Evolutionary conservation across 2,329 filamentous ascomycete genomes (phyloP).

Genomic region (Trichoderma sp.): DNA sequence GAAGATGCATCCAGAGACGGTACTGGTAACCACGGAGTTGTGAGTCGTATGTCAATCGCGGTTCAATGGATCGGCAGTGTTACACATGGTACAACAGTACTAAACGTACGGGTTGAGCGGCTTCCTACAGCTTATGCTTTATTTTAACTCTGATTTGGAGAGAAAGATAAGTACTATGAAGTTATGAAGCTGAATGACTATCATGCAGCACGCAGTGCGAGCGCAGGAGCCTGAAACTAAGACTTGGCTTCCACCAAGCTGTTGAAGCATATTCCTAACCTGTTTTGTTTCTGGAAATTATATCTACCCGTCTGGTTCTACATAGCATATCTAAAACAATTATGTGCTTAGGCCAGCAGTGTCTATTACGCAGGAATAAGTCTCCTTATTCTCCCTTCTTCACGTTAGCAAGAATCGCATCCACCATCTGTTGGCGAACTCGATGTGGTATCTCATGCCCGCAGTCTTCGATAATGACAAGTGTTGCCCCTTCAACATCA

Average conservation of each 20-base stretch:
- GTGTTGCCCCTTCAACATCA: background rate
- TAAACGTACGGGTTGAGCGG: background rate
- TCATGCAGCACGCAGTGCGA: no score
- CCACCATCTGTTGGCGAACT: background rate
- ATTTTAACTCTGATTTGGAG: no score
- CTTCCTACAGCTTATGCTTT: no score
- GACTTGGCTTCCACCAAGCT: no score
- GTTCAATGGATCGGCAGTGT: background rate
- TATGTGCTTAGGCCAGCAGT: background rate
- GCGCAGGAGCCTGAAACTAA: no score
- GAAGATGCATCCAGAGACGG: background rate
- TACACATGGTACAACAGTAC: background rate
- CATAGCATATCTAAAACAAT: background rate
- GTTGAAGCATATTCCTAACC: no score
- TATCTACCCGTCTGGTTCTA: background rate
- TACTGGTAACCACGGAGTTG: background rate
- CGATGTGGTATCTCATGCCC: constrained; percentile 5
- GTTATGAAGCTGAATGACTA: no score
- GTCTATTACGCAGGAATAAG: background rate
- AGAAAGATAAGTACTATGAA: no score
- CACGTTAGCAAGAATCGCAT: background rate
- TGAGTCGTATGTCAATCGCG: background rate
- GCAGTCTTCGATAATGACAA: background rate
- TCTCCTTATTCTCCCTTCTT: background rate
- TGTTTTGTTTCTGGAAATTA: background rate